These are phyloP conservation scores for Pythium rishiriense DNA, from an alignment of 352 stramenopile species.

Conservation along the genomic window DNA sequence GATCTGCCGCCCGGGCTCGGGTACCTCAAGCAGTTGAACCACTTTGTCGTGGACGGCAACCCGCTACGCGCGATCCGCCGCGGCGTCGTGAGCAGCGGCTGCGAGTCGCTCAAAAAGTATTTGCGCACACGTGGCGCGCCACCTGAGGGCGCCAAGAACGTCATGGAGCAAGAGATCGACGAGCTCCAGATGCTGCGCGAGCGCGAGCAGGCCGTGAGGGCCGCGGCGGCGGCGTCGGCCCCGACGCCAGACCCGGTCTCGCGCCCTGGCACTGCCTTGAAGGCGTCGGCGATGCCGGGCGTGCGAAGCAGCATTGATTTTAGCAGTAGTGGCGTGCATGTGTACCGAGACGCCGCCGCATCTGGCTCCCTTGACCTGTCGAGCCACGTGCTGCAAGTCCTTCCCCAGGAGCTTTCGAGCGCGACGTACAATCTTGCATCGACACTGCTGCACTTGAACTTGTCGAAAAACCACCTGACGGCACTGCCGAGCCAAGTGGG, in stretches of 20 bases:
- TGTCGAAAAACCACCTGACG: slow-evolving; percentile 67
- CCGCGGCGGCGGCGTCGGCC: neutral
- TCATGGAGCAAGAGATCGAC: slow-evolving; percentile 73
- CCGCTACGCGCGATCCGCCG: slow-evolving; percentile 72
- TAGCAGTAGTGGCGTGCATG: slow-evolving; percentile 20
- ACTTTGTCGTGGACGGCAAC: slow-evolving; percentile 78
- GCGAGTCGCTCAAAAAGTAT: slow-evolving; percentile 83
- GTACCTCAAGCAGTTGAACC: slow-evolving; percentile 78
- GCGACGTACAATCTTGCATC: slow-evolving; percentile 39
- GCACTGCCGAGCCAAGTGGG: slow-evolving; percentile 46
- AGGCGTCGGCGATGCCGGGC: neutral
- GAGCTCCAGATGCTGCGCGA: slow-evolving; percentile 41
- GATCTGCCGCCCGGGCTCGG: slow-evolving; percentile 74
- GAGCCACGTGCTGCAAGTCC: slow-evolving; percentile 29
- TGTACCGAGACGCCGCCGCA: slow-evolving; percentile 63
- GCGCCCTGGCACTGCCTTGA: neutral
- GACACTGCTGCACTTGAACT: slow-evolving; percentile 61
- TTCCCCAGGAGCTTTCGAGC: slow-evolving; percentile 32
- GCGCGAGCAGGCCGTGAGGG: slow-evolving; percentile 21
- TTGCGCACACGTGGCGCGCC: slow-evolving; percentile 66
- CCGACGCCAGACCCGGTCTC: neutral
- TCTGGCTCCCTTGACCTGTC: slow-evolving; percentile 55
- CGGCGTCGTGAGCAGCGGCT: slow-evolving; percentile 61
- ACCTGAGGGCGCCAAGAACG: slow-evolving; percentile 45
- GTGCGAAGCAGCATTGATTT: slow-evolving; percentile 23